Evolutionary conservation across 352 stramenopile species (phyloP).

Genomic region (Globisporangium irregulare): DNA sequence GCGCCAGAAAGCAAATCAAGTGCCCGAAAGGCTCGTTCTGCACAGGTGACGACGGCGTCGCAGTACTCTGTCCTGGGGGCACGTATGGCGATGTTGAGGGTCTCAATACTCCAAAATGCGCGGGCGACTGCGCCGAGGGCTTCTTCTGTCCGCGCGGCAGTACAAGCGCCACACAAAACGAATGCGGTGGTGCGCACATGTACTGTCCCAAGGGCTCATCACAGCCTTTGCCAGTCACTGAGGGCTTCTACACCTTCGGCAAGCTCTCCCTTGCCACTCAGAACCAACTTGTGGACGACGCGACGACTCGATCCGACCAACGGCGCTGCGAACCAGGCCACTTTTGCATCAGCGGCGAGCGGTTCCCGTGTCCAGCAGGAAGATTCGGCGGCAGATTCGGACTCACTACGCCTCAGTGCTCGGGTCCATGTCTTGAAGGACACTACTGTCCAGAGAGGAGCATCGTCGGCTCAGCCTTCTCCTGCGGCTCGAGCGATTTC

Average conservation of each 20-base stretch:
- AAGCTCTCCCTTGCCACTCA: slow-evolving; percentile 9
- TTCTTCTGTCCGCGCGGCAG: slow-evolving; percentile 61
- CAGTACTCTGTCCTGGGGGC: slow-evolving; percentile 45
- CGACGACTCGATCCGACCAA: slow-evolving; percentile 43
- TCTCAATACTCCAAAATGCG: slow-evolving; percentile 41
- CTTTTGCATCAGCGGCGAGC: slow-evolving; percentile 68
- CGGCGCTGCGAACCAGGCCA: slow-evolving; percentile 54
- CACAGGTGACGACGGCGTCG: slow-evolving; percentile 28
- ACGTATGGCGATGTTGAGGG: slow-evolving; percentile 53
- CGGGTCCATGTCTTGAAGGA: slow-evolving; percentile 34
- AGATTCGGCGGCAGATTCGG: slow-evolving; percentile 41
- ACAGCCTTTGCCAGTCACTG: slow-evolving; percentile 28
- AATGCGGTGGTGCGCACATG: slow-evolving; percentile 43
- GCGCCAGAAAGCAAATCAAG: slow-evolving; percentile 11
- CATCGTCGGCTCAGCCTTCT: slow-evolving; percentile 13
- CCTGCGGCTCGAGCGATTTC: slow-evolving; percentile 25
- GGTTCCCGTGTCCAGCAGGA: slow-evolving; percentile 59
- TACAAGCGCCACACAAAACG: slow-evolving; percentile 32
- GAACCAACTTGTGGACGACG: slow-evolving; percentile 29
- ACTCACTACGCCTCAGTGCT: slow-evolving; percentile 31
- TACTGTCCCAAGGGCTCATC: slow-evolving; percentile 67
- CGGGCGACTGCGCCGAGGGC: slow-evolving; percentile 44
- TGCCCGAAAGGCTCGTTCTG: slow-evolving; percentile 55
- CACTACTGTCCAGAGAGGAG: slow-evolving; percentile 39
- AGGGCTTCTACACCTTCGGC: slow-evolving; percentile 53